Evolutionary conservation across 257 asterid genomes (phyloP).

Genomic region (Leptodermis oblonga): DNA sequence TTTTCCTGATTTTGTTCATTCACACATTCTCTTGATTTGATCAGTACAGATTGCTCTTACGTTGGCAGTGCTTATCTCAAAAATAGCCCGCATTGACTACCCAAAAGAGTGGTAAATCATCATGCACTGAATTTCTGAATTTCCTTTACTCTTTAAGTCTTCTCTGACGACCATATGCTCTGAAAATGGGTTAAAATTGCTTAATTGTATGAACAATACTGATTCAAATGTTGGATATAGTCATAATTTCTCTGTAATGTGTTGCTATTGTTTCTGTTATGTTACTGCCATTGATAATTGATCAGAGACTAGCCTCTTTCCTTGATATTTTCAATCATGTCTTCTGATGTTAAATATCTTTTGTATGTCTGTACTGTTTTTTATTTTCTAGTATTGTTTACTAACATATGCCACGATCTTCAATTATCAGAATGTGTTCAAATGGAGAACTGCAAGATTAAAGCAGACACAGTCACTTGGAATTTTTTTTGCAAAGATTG

Average conservation of each 20-base stretch:
- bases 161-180: not conserved
- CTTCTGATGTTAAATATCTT: not conserved
- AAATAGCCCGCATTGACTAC: conserved; percentile 94
- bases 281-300: not conserved
- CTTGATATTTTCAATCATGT: not conserved
- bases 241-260: not conserved
- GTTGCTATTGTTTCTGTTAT: not conserved
- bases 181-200: not conserved
- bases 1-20: conserved; percentile 6
- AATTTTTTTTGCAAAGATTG: not conserved
- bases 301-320: conserved; percentile 5
- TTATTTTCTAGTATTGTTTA: not conserved
- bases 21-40: conserved; percentile 3
- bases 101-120: conserved; percentile 84
- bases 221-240: not conserved
- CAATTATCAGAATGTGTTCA: not conserved
- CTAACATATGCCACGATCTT: not conserved
- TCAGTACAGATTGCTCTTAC: conserved; percentile 77
- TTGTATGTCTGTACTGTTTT: not conserved
- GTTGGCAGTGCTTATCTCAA: conserved; percentile 83
- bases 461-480: not conserved
- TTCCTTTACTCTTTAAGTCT: not conserved
- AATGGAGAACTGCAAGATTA: not conserved
- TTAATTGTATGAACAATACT: not conserved
- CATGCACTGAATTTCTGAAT: conserved; percentile 3